Evolutionary conservation across 192 early-diverging fungal species (phyloP).

Genomic region (Coemansia sp.): DNA sequence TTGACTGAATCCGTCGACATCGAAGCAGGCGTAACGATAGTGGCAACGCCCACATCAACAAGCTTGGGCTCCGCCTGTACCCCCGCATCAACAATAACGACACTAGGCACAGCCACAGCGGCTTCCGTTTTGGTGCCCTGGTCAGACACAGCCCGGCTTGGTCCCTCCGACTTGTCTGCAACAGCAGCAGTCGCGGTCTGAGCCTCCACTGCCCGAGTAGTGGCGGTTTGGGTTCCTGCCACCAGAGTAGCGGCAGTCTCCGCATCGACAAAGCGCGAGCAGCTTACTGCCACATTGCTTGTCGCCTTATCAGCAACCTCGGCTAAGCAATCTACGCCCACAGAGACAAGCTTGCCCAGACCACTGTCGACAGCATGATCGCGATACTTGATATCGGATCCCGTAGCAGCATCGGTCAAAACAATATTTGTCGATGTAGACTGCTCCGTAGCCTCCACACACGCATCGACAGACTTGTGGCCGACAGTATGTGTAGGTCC

Average conservation of each 20-base stretch:
- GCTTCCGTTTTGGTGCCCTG: conserved; percentile 1
- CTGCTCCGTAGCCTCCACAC: background rate
- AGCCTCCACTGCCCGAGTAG: conserved; percentile 1
- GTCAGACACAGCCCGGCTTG: background rate
- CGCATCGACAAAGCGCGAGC: conserved; percentile 5
- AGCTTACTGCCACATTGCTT: conserved; percentile 2
- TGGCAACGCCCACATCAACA: conserved; percentile 19
- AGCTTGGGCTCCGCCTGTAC: conserved; percentile 12
- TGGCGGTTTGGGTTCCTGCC: conserved; percentile 1
- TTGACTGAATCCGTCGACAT: conserved; percentile 5
- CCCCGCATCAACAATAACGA: conserved; percentile 15
- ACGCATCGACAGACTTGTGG: conserved; percentile 9
- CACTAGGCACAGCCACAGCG: conserved; percentile 12
- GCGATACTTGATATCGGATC: background rate
- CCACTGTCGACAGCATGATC: conserved; percentile 4
- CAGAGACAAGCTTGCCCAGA: background rate
- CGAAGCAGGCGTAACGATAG: conserved; percentile 17
- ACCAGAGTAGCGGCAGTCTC: background rate
- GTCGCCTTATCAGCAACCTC: conserved; percentile 9
- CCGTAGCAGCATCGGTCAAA: background rate
- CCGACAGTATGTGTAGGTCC: conserved; percentile 6
- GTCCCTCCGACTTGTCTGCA: conserved; percentile 4
- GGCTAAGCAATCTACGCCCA: background rate
- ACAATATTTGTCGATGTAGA: conserved; percentile 6
- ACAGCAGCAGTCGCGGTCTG: background rate